Conservation (phyloP, 1,284 basidiomycete species). For the Ustilago crameri region DNA sequence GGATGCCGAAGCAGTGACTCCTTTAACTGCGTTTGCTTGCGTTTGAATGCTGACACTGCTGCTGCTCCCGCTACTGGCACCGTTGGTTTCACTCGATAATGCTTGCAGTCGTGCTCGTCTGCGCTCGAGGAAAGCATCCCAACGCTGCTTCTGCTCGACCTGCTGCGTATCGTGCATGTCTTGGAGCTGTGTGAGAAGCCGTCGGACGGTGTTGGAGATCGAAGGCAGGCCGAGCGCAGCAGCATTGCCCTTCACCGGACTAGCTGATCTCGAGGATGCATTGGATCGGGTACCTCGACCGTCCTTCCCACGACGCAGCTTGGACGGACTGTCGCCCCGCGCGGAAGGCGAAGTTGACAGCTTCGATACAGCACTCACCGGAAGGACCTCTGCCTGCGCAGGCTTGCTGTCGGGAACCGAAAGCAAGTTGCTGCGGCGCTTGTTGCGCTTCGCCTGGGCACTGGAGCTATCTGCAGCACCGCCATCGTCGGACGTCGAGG, state of each 20-base stretch:
- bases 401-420: slow-evolving; percentile 66
- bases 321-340: slow-evolving; percentile 14
- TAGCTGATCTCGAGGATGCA: slow-evolving; percentile 44
- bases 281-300: slow-evolving; percentile 18
- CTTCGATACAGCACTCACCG: slow-evolving; percentile 50
- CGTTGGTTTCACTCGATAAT: slow-evolving; percentile 13
- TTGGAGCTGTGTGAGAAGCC: slow-evolving; percentile 81
- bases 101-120: slow-evolving; percentile 70
- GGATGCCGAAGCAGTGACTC: slow-evolving; percentile 14
- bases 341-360: slow-evolving; percentile 20
- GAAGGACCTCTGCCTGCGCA: slow-evolving; percentile 52
- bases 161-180: slow-evolving; percentile 88
- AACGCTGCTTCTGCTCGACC: slow-evolving; percentile 78
- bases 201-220: slow-evolving; percentile 78
- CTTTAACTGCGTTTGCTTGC: slow-evolving; percentile 4
- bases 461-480: slow-evolving; percentile 19
- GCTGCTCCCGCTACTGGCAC: slow-evolving; percentile 7
- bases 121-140: slow-evolving; percentile 85
- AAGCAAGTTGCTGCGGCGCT: slow-evolving; percentile 38
- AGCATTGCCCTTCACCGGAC: slow-evolving; percentile 31
- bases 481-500: slow-evolving; percentile 19
- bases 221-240: slow-evolving; percentile 23
- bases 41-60: slow-evolving; percentile 1
- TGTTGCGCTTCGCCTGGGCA: slow-evolving; percentile 20
- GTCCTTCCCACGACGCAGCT: slow-evolving; percentile 1